phyloP scores from a whole-genome alignment of 2,329 filamentous ascomycete genomes.

The Colletotrichum neosansevieriae region DNA sequence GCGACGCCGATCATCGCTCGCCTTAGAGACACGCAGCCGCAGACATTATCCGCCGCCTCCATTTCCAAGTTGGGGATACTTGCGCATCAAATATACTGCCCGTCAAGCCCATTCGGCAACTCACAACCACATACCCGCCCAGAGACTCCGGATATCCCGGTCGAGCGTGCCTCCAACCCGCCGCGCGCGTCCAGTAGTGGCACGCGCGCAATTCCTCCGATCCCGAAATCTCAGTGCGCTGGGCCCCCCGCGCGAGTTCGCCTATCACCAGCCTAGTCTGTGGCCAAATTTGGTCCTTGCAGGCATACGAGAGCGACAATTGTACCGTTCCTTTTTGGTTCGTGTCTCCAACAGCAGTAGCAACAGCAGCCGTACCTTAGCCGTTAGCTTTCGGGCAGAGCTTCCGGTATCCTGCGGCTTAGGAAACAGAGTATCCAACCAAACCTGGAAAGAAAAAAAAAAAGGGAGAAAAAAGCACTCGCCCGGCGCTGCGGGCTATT shows the following conservation, averaged over 20 bases:
- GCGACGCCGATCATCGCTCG: slow-evolving; percentile 30
- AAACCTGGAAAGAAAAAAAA: not conserved
- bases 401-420: slow-evolving; percentile 12
- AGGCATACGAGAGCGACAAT: not conserved
- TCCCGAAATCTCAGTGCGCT: slow-evolving; percentile 12
- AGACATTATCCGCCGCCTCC: not conserved
- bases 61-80: not conserved
- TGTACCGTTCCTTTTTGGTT: slow-evolving; percentile 6
- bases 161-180: slow-evolving; percentile 12
- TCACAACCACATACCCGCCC: slow-evolving; percentile 15
- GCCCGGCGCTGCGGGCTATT: slow-evolving; percentile 15
- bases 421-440: slow-evolving; percentile 3
- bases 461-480: not conserved
- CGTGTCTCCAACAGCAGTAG: slow-evolving; percentile 5
- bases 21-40: not conserved
- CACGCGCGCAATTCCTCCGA: slow-evolving; percentile 11
- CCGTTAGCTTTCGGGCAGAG: slow-evolving; percentile 25
- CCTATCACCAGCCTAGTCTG: slow-evolving; percentile 8
- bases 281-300: not conserved
- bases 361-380: not conserved
- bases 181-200: slow-evolving; percentile 8
- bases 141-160: slow-evolving; percentile 5
- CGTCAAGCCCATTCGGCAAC: slow-evolving; percentile 10
- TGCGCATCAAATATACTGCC: slow-evolving; percentile 6
- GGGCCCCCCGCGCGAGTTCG: slow-evolving; percentile 3